Percentiles rank a stretch among this genome's conserved stretches.
Evolutionary conservation across 225 moss, liverwort and hornwort species (phyloP).

Genomic region (Climacium dendroides): DNA sequence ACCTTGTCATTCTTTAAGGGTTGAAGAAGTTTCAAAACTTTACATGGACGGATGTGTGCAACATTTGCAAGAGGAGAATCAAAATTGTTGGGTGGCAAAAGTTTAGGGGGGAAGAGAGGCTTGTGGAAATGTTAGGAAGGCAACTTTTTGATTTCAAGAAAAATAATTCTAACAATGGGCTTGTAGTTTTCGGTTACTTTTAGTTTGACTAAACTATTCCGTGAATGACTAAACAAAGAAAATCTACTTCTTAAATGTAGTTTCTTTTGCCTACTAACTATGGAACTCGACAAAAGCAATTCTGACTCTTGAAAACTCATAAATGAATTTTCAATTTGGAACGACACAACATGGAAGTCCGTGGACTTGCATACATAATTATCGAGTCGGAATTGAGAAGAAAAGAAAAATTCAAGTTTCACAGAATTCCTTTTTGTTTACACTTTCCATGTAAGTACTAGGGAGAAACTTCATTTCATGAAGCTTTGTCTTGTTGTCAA

Average conservation of each 20-base stretch:
- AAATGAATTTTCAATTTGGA: not conserved
- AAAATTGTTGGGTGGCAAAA: not conserved
- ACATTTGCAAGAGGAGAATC: not conserved
- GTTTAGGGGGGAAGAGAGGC: not conserved
- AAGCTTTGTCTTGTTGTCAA: not conserved
- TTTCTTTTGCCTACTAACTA: not conserved
- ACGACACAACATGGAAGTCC: accelerated
- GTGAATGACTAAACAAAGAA: not conserved
- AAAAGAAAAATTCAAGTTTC: not conserved
- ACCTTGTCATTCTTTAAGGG: too few relatives aligned
- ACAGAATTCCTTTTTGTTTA: not conserved
- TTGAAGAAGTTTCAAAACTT: not conserved
- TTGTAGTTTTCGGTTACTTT: not conserved
- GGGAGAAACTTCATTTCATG: not conserved
- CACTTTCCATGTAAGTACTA: not conserved
- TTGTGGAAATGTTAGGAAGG: not conserved
- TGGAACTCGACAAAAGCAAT: accelerated
- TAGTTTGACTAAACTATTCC: accelerated
- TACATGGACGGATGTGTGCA: not conserved
- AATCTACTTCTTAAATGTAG: not conserved
- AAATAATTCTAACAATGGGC: not conserved
- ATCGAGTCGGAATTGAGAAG: accelerated
- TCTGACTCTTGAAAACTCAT: accelerated
- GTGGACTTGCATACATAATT: not conserved
- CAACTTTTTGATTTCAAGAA: accelerated